These are phyloP conservation scores for Mucuna pruriens DNA, from an alignment of 306 rosid species.

Conservation along the genomic window DNA sequence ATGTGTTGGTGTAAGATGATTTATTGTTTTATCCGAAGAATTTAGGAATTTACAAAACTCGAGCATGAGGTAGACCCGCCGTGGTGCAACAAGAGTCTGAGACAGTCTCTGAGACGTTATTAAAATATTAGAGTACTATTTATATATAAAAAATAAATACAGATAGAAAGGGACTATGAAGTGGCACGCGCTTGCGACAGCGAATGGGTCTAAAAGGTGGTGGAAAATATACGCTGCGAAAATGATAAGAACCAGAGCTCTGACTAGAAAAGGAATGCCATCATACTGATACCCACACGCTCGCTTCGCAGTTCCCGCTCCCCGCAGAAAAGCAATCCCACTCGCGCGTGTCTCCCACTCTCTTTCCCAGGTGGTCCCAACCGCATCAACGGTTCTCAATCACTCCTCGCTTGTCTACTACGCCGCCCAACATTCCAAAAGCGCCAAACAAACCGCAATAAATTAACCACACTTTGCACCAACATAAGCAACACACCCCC, in stretches of 20 bases:
- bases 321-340: constrained; percentile 14
- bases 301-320: constrained; percentile 50
- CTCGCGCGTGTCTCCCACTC: constrained; percentile 5
- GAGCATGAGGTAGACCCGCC: too few species aligned
- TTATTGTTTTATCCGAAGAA: too few species aligned
- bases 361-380: constrained; percentile 3
- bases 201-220: constrained; percentile 42
- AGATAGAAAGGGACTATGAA: too few species aligned
- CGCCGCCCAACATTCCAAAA: constrained; percentile 43
- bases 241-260: constrained; percentile 45
- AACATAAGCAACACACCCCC: neutral
- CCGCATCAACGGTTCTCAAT: constrained; percentile 34
- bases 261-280: constrained; percentile 50
- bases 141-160: too few species aligned
- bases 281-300: constrained; percentile 64
- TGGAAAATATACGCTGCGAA: constrained; percentile 31
- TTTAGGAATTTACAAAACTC: too few species aligned
- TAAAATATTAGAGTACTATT: too few species aligned
- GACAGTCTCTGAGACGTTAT: too few species aligned
- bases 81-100: too few species aligned
- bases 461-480: neutral
- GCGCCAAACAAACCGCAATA: neutral
- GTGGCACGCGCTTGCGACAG: constrained; percentile 42
- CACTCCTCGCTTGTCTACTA: constrained; percentile 27
- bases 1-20: too few species aligned